Evolutionary conservation across 345 rosid species (phyloP), one percentile per base, ranked within the genome.

Genomic region (Lagerstroemia speciosa): DNA sequence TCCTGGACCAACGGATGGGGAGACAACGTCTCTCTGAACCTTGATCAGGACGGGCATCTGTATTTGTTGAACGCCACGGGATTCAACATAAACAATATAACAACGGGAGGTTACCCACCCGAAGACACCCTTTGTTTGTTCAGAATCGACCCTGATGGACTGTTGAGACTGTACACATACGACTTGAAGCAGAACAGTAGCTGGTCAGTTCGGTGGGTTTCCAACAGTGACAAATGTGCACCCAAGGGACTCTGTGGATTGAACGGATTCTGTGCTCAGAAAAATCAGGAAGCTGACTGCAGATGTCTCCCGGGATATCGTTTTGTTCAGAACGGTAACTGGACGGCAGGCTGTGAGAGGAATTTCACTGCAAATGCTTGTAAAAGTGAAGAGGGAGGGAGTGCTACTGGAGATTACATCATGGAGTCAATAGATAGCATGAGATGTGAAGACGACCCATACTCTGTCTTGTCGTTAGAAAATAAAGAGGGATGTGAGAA

Each of bases 331-430:
- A 30, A 3, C 5, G 69, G 58, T 20, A 63, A 62, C 24, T 22
- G 40, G 57, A 64, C 64, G 27, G 52, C 68, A 0, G 78, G 82
- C 26, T 81, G 85, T 12, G 62, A 50, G 37, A 53, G 77, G 75
- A 52, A 68, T 50, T 72, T 57, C 38, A 5, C 32, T 4, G 50
- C 36, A 15, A 68, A 63, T 62, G 68, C 58, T 30, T 77, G 78
- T 72, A 41, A 12, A 3, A 29, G 32, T 29, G 66, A 41, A 19
- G 20, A 38, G 15, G 58, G 19, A 0, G 32, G 26, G 29, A 70
- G 60, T 12, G 20, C 3, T 33, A 30, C 19, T 16, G 33, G 29
- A 24, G 8, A 6, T 48, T 71, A 74, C 62, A 15, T 12, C 29
- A 67, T 69, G 48, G 27, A 60, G 66, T 65, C 26, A 29, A 8